A percentile compares a stretch with the other conserved stretches of the same genome.
These are phyloP conservation scores for Komagataella ulmi DNA, from an alignment of 805 yeast species.

Conservation along the genomic window DNA sequence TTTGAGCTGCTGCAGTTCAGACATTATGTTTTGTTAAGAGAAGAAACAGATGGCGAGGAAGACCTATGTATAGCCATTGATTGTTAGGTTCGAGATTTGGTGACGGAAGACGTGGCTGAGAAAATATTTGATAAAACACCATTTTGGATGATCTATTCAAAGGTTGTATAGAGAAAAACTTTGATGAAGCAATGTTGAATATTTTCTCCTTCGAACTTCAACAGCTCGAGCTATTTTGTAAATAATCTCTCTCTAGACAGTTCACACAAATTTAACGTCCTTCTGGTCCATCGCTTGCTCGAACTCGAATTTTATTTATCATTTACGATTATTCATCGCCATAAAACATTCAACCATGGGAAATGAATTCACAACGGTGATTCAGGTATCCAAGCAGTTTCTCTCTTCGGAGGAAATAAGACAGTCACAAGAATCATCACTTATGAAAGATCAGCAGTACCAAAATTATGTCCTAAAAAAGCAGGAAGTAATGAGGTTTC, in stretches of 20 bases:
- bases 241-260: too few relatives aligned
- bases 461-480: constrained; percentile 11
- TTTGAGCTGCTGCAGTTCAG: constrained; percentile 13
- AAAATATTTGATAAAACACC: neutral
- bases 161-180: neutral
- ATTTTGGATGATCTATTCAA: neutral
- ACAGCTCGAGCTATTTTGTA: neutral
- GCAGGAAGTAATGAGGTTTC: constrained; percentile 33
- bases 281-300: neutral
- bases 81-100: neutral
- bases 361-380: neutral
- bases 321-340: neutral
- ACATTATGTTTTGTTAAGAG: neutral
- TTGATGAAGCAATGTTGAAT: neutral
- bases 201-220: neutral
- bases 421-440: constrained; percentile 8
- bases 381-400: constrained; percentile 22
- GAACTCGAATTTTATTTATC: neutral
- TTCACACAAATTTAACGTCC: neutral
- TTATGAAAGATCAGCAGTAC: constrained; percentile 5
- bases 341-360: neutral
- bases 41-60: neutral
- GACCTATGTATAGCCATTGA: too few relatives aligned
- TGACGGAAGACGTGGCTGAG: neutral
- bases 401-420: constrained; percentile 15